phyloP scores from a whole-genome alignment of 257 asterid species.

The Primulina huaijiensis region DNA sequence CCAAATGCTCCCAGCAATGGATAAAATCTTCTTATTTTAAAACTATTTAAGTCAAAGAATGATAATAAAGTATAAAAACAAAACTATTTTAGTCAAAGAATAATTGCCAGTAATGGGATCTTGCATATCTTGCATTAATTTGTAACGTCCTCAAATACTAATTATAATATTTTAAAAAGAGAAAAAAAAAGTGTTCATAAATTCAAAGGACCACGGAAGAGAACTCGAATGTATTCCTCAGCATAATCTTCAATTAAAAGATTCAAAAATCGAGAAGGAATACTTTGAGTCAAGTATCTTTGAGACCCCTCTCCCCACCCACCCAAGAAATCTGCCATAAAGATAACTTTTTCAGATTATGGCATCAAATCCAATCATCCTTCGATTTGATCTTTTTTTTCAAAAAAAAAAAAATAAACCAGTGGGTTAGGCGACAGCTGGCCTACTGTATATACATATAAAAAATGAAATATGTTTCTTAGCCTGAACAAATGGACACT shows the following conservation, averaged over 20 bases:
- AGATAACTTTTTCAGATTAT: constrained; percentile 16
- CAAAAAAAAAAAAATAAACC: neutral
- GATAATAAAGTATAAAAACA: neutral
- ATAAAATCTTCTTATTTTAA: neutral
- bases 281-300: constrained; percentile 26
- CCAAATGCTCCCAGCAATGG: neutral
- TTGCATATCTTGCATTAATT: neutral
- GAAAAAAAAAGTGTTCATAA: constrained; percentile 20
- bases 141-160: neutral
- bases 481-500: neutral
- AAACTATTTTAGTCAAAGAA: constrained; percentile 38
- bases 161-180: too few species aligned
- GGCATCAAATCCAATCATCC: constrained; percentile 30
- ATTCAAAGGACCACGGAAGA: constrained; percentile 34
- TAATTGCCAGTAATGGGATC: constrained; percentile 23
- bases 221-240: constrained; percentile 39
- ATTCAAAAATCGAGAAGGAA: constrained; percentile 28
- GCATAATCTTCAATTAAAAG: constrained; percentile 20
- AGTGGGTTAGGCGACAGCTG: constrained; percentile 28
- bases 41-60: neutral
- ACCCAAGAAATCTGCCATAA: constrained; percentile 17
- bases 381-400: neutral
- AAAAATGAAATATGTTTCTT: neutral
- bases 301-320: constrained; percentile 28
- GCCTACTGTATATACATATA: neutral